Conservation (phyloP, 441 rosid genomes). For the Brassica balearica region DNA sequence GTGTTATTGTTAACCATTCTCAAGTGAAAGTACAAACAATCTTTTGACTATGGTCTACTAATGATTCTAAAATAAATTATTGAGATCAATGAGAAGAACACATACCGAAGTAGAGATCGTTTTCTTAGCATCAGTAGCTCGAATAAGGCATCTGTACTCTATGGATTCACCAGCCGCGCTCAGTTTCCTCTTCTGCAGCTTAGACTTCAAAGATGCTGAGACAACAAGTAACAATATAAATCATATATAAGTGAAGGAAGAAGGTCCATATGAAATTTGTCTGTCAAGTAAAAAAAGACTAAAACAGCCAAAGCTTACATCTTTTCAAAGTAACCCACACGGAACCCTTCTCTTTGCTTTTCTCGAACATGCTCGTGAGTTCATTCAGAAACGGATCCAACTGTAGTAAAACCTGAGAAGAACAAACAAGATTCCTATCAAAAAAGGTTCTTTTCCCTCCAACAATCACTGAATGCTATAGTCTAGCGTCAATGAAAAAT, state of each 20-base stretch:
- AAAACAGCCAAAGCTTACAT: constrained; percentile 48
- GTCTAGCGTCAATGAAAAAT: too few species aligned
- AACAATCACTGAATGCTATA: not conserved
- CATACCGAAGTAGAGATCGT: constrained; percentile 81
- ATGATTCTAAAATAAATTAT: constrained; percentile 5
- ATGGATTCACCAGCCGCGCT: constrained; percentile 56
- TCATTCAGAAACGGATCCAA: constrained; percentile 89
- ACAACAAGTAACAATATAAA: constrained; percentile 8
- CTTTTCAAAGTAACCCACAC: constrained; percentile 94
- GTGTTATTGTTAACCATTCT: not conserved
- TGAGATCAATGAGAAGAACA: constrained; percentile 21
- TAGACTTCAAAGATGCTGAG: constrained; percentile 70
- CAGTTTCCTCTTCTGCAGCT: constrained; percentile 75
- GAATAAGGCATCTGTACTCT: constrained; percentile 83
- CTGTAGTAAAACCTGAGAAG: constrained; percentile 67
- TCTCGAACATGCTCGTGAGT: constrained; percentile 87
- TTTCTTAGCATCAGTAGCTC: constrained; percentile 86
- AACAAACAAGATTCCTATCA: not conserved
- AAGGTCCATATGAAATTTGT: not conserved
- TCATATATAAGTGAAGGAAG: not conserved
- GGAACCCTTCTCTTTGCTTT: constrained; percentile 72
- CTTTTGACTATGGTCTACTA: too few species aligned
- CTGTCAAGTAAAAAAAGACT: too few species aligned
- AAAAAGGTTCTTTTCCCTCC: not conserved
- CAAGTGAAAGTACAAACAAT: too few species aligned